Base-by-base conservation (phyloP, 768 basidiomycete species). In the Suillus subaureus region DNA sequence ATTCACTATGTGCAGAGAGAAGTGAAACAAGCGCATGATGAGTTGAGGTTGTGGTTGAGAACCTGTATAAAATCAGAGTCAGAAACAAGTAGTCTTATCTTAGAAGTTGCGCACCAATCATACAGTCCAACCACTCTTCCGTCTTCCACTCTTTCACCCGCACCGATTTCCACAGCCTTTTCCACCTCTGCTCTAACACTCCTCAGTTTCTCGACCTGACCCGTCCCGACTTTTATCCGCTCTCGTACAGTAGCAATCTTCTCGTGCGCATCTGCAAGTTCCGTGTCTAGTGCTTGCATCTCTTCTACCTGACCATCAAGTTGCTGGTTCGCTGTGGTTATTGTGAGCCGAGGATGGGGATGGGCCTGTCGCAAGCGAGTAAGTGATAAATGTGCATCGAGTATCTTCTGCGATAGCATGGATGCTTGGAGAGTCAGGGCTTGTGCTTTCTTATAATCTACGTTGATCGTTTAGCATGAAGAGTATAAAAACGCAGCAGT, bases 291-390 rank as follows among this genome's bases (percentile, higher is more conserved):
- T n/a, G 76, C 78, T 71, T 94, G 90, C 88, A 96, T 92, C 73
- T 92, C 86, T 11, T 79, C 82, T n/a, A 91, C 87, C 69, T 96
- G 94, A 13, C 84, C 84, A 12, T 88, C 87, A 2, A 94, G 86
- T 62, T 89, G 87, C 67, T 89, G 83, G 57, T 88, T 88, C 0
- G 95, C 95, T 55, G 89, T 81, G 3, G 87, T 77, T 40, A 93
- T 84, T 0, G 95, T 97, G 40, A 96, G 78, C 12, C 94, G 86
- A 54, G 94, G 90, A 23, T 88, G 85, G 0, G 93, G 91, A 70
- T 96, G 88, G 2, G 89, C 85, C 69, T 94, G 90, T 23, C 92
- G 87, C 21, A 96, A 86, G 2, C 94, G 87, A 8, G 90, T 89
- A 43, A 96, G 82, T 1, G 90, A 85, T 5, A 95, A 84, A 42